A percentile compares a stretch with the other conserved stretches of the same genome.
Conservation (phyloP, 352 stramenopile species). For the Globisporangium megalacanthum region DNA sequence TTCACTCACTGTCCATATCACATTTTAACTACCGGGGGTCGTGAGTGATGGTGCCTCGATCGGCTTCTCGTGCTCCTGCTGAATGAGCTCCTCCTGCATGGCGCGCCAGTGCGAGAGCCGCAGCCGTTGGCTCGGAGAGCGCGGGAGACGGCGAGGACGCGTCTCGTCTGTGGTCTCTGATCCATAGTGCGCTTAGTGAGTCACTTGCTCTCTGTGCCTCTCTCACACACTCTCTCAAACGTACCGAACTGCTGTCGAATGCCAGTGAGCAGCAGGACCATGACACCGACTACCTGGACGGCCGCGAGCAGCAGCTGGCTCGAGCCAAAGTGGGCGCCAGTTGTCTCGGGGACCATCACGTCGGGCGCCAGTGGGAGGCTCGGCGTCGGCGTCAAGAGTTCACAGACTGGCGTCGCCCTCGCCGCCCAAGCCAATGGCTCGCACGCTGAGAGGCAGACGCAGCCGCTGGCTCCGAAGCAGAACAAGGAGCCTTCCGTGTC, state of each 20-base stretch:
- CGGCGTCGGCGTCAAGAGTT: background rate
- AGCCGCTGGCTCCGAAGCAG: slow-evolving; percentile 18
- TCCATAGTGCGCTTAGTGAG: background rate
- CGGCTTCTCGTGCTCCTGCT: background rate
- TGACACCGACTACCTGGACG: background rate
- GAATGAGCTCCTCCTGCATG: slow-evolving; percentile 5
- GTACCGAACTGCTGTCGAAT: background rate
- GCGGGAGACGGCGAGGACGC: background rate
- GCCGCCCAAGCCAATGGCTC: background rate
- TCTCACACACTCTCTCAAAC: too few relatives aligned
- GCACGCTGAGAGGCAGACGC: slow-evolving; percentile 8
- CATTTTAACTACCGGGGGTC: background rate
- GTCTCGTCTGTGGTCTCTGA: background rate
- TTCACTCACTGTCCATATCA: too few relatives aligned
- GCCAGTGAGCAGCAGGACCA: background rate
- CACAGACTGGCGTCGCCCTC: background rate
- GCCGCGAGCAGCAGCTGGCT: slow-evolving; percentile 1
- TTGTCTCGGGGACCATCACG: background rate
- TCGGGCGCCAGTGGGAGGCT: background rate
- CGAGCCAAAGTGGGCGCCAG: background rate
- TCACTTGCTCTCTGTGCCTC: too few relatives aligned
- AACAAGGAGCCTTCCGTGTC: slow-evolving; percentile 23
- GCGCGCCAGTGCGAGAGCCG: slow-evolving; percentile 6
- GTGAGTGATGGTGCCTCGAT: background rate
- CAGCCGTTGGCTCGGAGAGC: slow-evolving; percentile 3